Evolutionary conservation across 2,329 filamentous ascomycete species (phyloP), one percentile per base, ranked within the genome.

Genomic region (Botrytis tulipae): DNA sequence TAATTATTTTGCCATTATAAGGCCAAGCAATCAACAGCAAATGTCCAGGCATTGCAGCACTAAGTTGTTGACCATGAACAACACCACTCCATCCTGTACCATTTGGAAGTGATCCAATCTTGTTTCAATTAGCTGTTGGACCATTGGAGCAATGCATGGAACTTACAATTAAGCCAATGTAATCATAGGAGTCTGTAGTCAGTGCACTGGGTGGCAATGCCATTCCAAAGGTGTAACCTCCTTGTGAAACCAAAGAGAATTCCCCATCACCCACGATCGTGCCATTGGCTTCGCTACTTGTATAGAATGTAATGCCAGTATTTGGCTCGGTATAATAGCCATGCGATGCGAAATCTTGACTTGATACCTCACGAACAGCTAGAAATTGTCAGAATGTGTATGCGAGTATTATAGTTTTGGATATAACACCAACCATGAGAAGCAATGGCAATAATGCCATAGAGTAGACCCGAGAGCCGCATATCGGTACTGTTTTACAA

Each of bases 21-120:
- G 88, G 85, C 84, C 87, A 91, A 3, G 87, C 87, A 76, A 89
- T 82, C 25, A 91, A 82, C 70, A 91, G 85, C 4, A 91, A 82
- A 54, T 85, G 85, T 76, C 86, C 85, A 12, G 85, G 86, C 89
- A 91, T 91, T 48, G 74, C 72, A 62, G 76, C 80, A 69, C 77
- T 76, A 20, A 70, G 65, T 67, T 83, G 82, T 7, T 86, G 85
- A 16, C 85, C 86, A 71, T 90, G 83, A 0, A 86, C 86, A 32
- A 91, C 78, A 76, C 88, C 88, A 77, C 88, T 87, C 87, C 87
- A 91, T 25, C 88, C 89, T 37, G 84, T 85, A 4, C 82, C 80
- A 29, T 84, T 83, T 5, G 72, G 83, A 77, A 79, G 85, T 84
- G 82, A 84, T 78, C 86, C 87, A 74, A 70, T 66, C 73, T 75